Base-by-base conservation (phyloP, 208 protist species). In the Leishmania braziliensis region DNA sequence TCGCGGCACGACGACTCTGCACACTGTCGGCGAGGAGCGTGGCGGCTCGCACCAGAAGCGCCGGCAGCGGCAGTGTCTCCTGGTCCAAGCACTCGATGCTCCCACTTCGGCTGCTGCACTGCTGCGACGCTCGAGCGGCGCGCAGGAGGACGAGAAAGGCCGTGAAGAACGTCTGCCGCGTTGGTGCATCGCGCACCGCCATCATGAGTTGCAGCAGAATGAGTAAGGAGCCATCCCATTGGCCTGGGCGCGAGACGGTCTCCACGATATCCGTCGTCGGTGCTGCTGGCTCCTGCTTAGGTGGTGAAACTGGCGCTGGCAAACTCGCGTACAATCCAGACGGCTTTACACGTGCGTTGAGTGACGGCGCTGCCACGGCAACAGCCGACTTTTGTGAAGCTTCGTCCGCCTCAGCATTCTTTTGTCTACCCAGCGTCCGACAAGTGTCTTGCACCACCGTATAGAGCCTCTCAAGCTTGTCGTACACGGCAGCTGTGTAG, bases 401-500 rank as follows among this genome's bases (percentile, higher is more conserved):
- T 8, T 54, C 53, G 74, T 3, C 56, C 20, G 23, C 39, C 26
- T 23, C 23, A 56, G 56, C 4, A 1, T 77, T 63, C 16, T 48
- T 16, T 16, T 0, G 18, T 2, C 65, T 65, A 29, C 79, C 80
- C 56, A 94, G 79, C 6, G 43, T 23, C 0, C 23, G 29, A 74
- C 91, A 85, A 1, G 88, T 88, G n/a, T 75, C 43, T 50, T 74
- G 73, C 16, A 95, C 79, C 75, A 95, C 93, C 6, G 76, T 51
- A 71, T 92, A 85, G 36, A 97, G 84, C 39, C 54, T 48, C 56
- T 54, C 70, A 3, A 96, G 60, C 73, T 90, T 86, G 63, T 86
- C 87, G 84, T 95, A 96, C 46, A 97, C 92, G 26, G 72, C 85
- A 26, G 72, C 53, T 75, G 92, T 91, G 78, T 91, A 97, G 33